These are phyloP conservation scores for Boletus edulis DNA, from an alignment of 768 basidiomycete genomes.

Conservation along the genomic window DNA sequence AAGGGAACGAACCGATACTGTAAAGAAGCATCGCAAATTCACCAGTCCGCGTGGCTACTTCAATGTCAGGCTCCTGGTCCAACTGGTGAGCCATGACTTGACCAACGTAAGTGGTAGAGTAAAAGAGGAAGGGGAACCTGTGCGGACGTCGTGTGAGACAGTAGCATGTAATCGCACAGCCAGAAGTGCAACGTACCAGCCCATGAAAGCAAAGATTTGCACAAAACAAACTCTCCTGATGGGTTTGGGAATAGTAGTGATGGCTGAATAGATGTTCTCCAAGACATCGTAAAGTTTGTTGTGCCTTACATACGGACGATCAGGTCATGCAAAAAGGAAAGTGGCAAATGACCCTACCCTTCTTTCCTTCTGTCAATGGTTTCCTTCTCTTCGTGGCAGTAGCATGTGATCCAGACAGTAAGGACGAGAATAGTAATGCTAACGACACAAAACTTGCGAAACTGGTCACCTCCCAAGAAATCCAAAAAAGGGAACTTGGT, in stretches of 20 bases:
- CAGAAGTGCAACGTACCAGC: slow-evolving; percentile 56
- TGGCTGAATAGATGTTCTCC: slow-evolving; percentile 71
- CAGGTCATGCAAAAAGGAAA: not conserved
- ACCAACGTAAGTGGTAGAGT: slow-evolving; percentile 90
- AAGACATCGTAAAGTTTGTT: slow-evolving; percentile 73
- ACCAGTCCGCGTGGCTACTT: slow-evolving; percentile 81
- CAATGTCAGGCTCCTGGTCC: slow-evolving; percentile 71
- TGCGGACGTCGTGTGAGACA: slow-evolving; percentile 4
- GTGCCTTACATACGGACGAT: slow-evolving; percentile 11
- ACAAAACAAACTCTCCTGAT: slow-evolving; percentile 90
- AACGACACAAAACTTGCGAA: slow-evolving; percentile 92
- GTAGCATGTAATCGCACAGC: slow-evolving; percentile 1
- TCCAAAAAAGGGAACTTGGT: slow-evolving; percentile 72
- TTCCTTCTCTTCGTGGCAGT: slow-evolving; percentile 77
- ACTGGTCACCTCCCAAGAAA: slow-evolving; percentile 87
- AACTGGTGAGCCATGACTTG: slow-evolving; percentile 89
- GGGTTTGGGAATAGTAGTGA: slow-evolving; percentile 74
- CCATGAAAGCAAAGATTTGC: slow-evolving; percentile 95
- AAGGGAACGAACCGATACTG: slow-evolving; percentile 61
- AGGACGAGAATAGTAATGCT: slow-evolving; percentile 72
- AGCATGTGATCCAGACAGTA: slow-evolving; percentile 89
- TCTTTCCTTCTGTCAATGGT: slow-evolving; percentile 46
- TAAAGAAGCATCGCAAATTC: slow-evolving; percentile 89
- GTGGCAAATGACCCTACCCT: slow-evolving; percentile 32
- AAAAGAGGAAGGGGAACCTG: slow-evolving; percentile 96